phyloP scores from a whole-genome alignment of 305 asterid species.

The Coffea humblotiana region DNA sequence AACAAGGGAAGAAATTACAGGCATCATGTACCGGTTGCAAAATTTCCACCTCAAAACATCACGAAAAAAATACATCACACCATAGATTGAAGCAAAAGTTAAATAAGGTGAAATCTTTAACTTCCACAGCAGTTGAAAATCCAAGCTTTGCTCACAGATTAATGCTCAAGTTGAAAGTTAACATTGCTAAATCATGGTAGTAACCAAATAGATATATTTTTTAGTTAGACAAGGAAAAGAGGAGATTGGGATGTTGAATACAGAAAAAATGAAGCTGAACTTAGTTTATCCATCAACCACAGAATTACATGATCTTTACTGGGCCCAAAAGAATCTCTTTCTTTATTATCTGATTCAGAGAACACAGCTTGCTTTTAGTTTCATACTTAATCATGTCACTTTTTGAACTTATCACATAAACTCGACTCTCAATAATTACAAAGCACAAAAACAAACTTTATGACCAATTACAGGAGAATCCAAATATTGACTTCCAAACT shows the following conservation, averaged over 20 bases:
- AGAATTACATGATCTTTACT: background rate
- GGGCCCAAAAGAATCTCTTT: background rate
- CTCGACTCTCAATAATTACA: background rate
- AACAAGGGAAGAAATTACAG: background rate
- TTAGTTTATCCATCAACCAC: background rate
- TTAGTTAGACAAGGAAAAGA: background rate
- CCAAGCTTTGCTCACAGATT: background rate
- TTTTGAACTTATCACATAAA: too few relatives aligned
- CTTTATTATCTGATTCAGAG: background rate
- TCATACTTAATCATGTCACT: background rate
- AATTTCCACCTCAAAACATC: background rate
- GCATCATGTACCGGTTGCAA: background rate
- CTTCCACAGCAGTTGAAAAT: background rate
- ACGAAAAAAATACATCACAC: background rate
- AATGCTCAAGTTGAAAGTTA: background rate
- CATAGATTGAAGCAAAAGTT: background rate
- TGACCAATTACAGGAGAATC: too few relatives aligned
- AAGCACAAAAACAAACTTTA: background rate
- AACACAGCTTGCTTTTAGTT: background rate
- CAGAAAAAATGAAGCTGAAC: too few relatives aligned
- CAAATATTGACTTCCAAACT: too few relatives aligned
- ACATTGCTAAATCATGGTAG: background rate
- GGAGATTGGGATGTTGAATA: background rate
- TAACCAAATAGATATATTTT: background rate
- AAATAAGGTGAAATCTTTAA: background rate